Percentiles rank a stretch among this genome's conserved stretches.
phyloP scores from a whole-genome alignment of 169 alveolate genomes.

The Theileria sp. region DNA sequence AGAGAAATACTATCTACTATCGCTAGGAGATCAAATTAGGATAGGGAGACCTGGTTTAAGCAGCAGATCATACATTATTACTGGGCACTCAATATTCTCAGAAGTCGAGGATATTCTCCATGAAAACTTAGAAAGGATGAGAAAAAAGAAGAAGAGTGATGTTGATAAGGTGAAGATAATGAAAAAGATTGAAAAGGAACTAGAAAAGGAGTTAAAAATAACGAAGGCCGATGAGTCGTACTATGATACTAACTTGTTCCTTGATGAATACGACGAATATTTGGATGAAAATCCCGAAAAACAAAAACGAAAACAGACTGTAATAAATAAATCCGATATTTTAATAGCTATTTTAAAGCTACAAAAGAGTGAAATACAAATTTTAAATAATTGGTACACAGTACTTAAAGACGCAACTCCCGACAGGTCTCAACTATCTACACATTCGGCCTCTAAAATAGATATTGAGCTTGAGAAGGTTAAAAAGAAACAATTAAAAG shows the following conservation, averaged over 20 bases:
- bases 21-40: conserved; percentile 61
- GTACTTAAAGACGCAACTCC: conserved; percentile 21
- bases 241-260: conserved; percentile 47
- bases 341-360: conserved; percentile 23
- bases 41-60: conserved; percentile 51
- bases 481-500: conserved; percentile 29
- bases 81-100: conserved; percentile 33
- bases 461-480: conserved; percentile 40
- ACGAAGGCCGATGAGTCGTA: conserved; percentile 39
- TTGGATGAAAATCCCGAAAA: conserved; percentile 33
- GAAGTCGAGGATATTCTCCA: neutral
- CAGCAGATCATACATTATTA: conserved; percentile 46
- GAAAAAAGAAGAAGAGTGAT: conserved; percentile 7
- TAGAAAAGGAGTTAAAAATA: conserved; percentile 22
- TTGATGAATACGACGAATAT: conserved; percentile 63
- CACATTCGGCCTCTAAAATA: neutral
- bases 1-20: conserved; percentile 37
- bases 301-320: conserved; percentile 7
- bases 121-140: neutral
- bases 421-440: neutral
- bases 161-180: conserved; percentile 28
- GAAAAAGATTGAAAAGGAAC: conserved; percentile 16
- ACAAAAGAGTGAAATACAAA: conserved; percentile 39
- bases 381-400: conserved; percentile 57
- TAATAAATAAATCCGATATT: conserved; percentile 35